Percentiles rank a stretch among this genome's conserved stretches.
These are phyloP conservation scores for Nephelium lappaceum DNA, from an alignment of 345 rosid species.

Conservation along the genomic window DNA sequence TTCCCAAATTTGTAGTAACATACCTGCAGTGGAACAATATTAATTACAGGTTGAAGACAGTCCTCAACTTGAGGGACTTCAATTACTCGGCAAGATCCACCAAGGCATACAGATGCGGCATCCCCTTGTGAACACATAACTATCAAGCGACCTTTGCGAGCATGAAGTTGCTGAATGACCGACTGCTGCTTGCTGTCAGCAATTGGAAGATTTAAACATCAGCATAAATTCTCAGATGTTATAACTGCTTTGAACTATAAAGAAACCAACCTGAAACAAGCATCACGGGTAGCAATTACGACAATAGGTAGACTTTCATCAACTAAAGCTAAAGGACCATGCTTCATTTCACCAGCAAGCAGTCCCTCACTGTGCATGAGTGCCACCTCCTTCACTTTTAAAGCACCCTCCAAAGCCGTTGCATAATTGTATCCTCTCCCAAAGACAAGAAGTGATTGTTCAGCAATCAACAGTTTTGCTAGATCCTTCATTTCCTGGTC, in stretches of 20 bases:
- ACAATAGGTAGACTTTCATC: slow-evolving; percentile 85
- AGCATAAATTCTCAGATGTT: background rate
- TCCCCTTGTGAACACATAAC: slow-evolving; percentile 88
- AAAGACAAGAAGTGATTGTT: slow-evolving; percentile 90
- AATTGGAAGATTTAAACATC: slow-evolving; percentile 17
- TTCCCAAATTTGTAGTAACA: background rate
- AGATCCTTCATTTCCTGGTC: slow-evolving; percentile 85
- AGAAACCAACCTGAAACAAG: slow-evolving; percentile 72
- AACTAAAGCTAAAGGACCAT: slow-evolving; percentile 94
- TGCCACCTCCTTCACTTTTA: slow-evolving; percentile 93
- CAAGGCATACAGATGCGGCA: slow-evolving; percentile 74
- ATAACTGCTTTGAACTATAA: background rate
- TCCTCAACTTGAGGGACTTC: slow-evolving; percentile 95
- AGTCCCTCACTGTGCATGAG: slow-evolving; percentile 98
- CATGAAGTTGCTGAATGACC: slow-evolving; percentile 94
- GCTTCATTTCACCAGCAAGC: slow-evolving; percentile 99
- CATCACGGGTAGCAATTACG: slow-evolving; percentile 88
- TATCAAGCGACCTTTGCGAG: slow-evolving; percentile 80
- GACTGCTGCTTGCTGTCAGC: slow-evolving; percentile 83
- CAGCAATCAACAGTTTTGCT: slow-evolving; percentile 68
- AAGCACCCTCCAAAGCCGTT: slow-evolving; percentile 89
- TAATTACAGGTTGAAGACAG: slow-evolving; percentile 89
- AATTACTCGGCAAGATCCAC: slow-evolving; percentile 69
- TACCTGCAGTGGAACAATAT: slow-evolving; percentile 89
- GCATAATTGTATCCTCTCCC: slow-evolving; percentile 96